Base-by-base conservation (phyloP, 2,329 filamentous ascomycete species). In the Colletotrichum sp. region DNA sequence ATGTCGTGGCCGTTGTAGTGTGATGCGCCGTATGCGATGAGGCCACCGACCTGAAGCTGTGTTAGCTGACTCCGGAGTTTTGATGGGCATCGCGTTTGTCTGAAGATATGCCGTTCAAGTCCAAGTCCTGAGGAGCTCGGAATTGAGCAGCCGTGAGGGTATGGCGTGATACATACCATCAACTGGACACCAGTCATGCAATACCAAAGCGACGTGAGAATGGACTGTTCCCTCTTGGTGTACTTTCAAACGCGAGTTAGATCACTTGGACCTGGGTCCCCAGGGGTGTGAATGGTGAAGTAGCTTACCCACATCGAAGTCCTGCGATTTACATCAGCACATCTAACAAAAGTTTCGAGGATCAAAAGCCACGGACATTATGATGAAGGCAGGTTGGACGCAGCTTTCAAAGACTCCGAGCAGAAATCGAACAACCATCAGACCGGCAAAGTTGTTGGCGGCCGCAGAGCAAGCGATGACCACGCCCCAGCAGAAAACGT, bases 121-220 rank as follows among this genome's bases (percentile, higher is more conserved):
- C 38, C 9, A 43, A 1, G 1, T 43, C 1, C 8, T 6, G 18
- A 1, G 18, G 38, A n/a, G 1, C 38, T 43, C 18, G 3, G 18
- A 12, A 0, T 2, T 5, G 38, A 43, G 38, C n/a, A 47, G 43
- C 43, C 43, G 11, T 21, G 4, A 47, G 6, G 2, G 43, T 9
- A 43, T 47, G 12, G 5, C 0, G 0, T 21, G 2, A 21, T 47
- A 47, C 43, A 47, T 47, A 47, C 79, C 47, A 92, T 89, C 6
- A 87, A 91, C 0, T 89, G 88, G 1, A 87, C 72, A 0, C 90
- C 90, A 58, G 90, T 92, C 1, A 90, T 92, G 6, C 89, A 85
- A 76, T 93, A 93, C 92, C 91, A 93, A 18, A 88, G 87, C 0
- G 90, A 90, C 3, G 92, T 87, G 0, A 92, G 86, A 21, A 92